Base-by-base conservation (phyloP, 2,329 filamentous ascomycete genomes). In the Apiospora rasikravindrae region DNA sequence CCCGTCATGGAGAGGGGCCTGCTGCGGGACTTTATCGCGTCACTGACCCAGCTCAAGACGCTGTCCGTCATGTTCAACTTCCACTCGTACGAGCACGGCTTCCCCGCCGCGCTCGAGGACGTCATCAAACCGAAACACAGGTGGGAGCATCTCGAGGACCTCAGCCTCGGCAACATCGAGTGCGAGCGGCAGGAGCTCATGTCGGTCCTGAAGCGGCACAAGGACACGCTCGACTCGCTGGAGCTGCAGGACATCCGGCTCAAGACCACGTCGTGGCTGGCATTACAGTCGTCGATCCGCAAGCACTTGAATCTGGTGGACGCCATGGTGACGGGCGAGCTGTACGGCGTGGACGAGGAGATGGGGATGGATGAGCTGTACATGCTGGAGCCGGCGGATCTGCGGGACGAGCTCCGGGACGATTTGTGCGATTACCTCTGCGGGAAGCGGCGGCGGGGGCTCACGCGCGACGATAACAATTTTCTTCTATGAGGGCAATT, bases 231-330 rank as follows among this genome's bases (percentile, higher is more conserved):
- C 2, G 73, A 71, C 19, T 72, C 70, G 16, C 70, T 80, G n/a
- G 77, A 77, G 47, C 71, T 80, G 24, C 70, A 73, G 49, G 72
- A 78, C 47, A 72, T 79, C 19, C 51, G 57, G 33, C 74, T 80
- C 11, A 69, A 64, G 14, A 74, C 67, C 14, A 78, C 77, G 4
- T 80, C 77, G 1, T 79, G 78, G 77, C 69, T 51, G 29, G 69
- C 70, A 24, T 73, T 80, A n/a, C 72, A 80, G 57, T 74, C 74
- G 4, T 72, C 76, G 40, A 79, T 80, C n/a, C 73, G 77, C 67
- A 73, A 71, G n/a, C 74, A 70, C 13, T 68, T 80, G 64, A 29
- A 71, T 47, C 69, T 80, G 19, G 73, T 75, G 4, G 71, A 76
- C 1, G 76, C 75, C 19, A 77, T 76, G 53, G 76, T 80, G 29